Evolutionary conservation across 371 early-diverging fungal genomes (phyloP).

Genomic region (Lichtheimia ramosa): DNA sequence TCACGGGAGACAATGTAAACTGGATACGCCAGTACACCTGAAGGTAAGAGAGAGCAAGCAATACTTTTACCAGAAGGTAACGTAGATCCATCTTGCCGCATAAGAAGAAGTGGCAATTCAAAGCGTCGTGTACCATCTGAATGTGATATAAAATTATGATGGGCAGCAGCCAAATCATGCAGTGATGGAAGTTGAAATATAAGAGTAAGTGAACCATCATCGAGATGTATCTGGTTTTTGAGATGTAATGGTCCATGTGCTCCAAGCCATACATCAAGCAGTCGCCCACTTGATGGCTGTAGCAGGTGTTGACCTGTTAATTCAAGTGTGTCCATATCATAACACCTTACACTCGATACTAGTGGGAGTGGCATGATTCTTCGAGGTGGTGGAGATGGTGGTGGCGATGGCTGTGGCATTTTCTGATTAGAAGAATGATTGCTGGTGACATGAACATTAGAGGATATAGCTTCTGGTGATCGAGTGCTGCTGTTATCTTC

Average conservation of each 20-base stretch:
- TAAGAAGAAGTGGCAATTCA: conserved; percentile 37
- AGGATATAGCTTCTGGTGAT: background rate
- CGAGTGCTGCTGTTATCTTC: background rate
- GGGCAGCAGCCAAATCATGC: conserved; percentile 27
- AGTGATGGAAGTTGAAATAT: conserved; percentile 17
- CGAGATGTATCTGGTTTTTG: background rate
- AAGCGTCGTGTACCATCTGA: conserved; percentile 31
- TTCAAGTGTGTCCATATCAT: conserved; percentile 19
- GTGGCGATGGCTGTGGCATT: conserved; percentile 21
- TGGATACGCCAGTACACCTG: no score
- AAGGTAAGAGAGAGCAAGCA: conserved; percentile 19
- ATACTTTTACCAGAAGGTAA: conserved; percentile 36
- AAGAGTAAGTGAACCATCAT: background rate
- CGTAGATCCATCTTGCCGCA: conserved; percentile 39
- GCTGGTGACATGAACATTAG: background rate
- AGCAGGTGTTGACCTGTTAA: conserved; percentile 30
- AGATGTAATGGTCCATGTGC: conserved; percentile 15
- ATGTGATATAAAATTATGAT: conserved; percentile 25
- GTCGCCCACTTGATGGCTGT: conserved; percentile 4
- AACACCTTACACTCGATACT: conserved; percentile 25
- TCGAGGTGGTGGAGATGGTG: conserved; percentile 36
- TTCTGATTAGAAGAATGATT: background rate
- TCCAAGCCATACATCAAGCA: conserved; percentile 44
- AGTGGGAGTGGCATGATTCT: conserved; percentile 44
- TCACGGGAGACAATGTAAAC: no score